Base-by-base conservation (phyloP, 306 rosid genomes). In the Trifolium pratense region DNA sequence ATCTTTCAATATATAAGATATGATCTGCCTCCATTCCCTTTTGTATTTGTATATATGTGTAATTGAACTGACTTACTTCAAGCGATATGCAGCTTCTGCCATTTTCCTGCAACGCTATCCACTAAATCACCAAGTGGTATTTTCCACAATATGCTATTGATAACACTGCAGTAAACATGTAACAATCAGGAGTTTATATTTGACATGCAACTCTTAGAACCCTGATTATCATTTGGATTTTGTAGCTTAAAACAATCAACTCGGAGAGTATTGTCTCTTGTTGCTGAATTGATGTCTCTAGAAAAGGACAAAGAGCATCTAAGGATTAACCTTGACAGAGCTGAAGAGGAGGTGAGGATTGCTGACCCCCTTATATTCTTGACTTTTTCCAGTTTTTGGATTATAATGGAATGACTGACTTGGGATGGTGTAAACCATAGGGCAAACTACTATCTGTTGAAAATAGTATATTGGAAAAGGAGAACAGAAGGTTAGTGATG, bases 271-370 rank as follows among this genome's bases (percentile, higher is more conserved):
- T 51, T 93, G 56, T 86, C 88, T 18, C 85, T 90, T 68, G 90
- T 78, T 83, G 89, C 97, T 34, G 86, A 86, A 68, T 51, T 82
- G 64, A 89, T 85, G 81, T 70, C 86, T 20, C 90, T 87, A 23
- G 90, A 87, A 82, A 87, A 82, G 31, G 98, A 89, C 71, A 90
- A 91, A 80, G 93, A 90, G 45, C 88, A 87, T 61, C 78, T 90
- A 55, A 85, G 83, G 82, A 76, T 77, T 53, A 93, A 93, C 83
- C 98, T 93, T 70, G 58, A 70, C 79, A 86, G 80, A 71, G 98
- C 98, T 48, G 97, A 93, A 82, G 97, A 86, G 39, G 97, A 93
- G 96, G 98, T 93, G 70, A 71, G 75, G 70, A 72, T 36, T 56
- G 14, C n/a, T 26, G 17, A 51, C 21, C 15, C 8, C 6, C 26